A percentile compares a stretch with the other conserved stretches of the same genome.
These are phyloP conservation scores for Halophytophthora batemanensis DNA, from an alignment of 352 stramenopile species.

Conservation along the genomic window DNA sequence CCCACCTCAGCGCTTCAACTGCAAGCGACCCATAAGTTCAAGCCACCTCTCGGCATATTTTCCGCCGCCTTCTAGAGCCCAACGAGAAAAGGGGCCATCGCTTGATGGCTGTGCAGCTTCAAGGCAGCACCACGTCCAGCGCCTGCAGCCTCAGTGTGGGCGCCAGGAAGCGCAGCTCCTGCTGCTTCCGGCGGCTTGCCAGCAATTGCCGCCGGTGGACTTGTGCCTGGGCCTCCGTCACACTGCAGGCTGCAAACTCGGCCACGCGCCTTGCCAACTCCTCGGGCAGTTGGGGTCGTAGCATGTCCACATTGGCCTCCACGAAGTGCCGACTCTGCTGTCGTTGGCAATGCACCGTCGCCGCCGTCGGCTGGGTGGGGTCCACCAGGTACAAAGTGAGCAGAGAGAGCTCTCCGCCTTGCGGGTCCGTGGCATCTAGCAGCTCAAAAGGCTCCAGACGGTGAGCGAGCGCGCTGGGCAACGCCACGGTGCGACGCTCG, in stretches of 20 bases:
- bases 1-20: no score
- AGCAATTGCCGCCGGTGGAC: slow-evolving; percentile 4
- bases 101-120: no score
- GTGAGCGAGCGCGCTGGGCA: slow-evolving; percentile 10
- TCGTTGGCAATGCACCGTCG: slow-evolving; percentile 8
- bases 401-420: slow-evolving; percentile 14
- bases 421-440: slow-evolving; percentile 4
- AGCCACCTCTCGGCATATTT: no score
- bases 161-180: slow-evolving; percentile 15
- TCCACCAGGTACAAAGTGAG: slow-evolving; percentile 16
- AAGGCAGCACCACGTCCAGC: neutral
- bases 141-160: slow-evolving; percentile 10
- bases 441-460: slow-evolving; percentile 15
- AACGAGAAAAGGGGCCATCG: no score
- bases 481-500: slow-evolving; percentile 9
- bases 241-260: slow-evolving; percentile 7
- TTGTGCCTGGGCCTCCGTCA: slow-evolving; percentile 5
- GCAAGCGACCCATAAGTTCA: no score
- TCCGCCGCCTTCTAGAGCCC: no score
- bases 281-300: slow-evolving; percentile 5
- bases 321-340: slow-evolving; percentile 15
- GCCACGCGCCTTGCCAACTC: slow-evolving; percentile 6
- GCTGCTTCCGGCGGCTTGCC: slow-evolving; percentile 3
- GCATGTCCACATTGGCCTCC: slow-evolving; percentile 13
- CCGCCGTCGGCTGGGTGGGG: slow-evolving; percentile 1